Evolutionary conservation across 306 rosid genomes (phyloP), one percentile per base, ranked within the genome.

Genomic region (Oxytropis ochrocephala): DNA sequence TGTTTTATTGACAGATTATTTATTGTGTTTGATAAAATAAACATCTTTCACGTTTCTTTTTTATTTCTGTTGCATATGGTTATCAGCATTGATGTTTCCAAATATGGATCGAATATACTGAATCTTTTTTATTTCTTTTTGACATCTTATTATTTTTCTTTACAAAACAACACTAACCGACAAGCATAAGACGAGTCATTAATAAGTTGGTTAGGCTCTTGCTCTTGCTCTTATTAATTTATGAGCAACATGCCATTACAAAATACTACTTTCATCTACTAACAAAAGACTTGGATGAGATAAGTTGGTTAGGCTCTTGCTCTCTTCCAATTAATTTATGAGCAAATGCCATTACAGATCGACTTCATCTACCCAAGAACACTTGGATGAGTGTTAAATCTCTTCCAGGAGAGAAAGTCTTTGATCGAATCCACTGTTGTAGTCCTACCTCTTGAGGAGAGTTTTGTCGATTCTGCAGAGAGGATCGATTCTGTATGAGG

Each of bases 1-100:
- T 48, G 75, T 66, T 55, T 70, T 24, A 18, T 14, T 46, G 41
- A 50, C 36, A 38, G 16, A 72, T 42, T 36, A 35, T n/a, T 35
- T 5, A 58, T 72, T 12, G 30, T 41, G 46, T 30, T 57, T 18
- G 56, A 55, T 54, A 63, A 69, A 43, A 9, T 62, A 53, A 61
- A 35, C 1, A 14, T 29, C 16, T 12, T 19, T 55, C 0, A 1
- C 10, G 8, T 50, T 5, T 33, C n/a, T n/a, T 62, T 60, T 60
- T 61, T 33, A 39, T 59, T 16, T 59, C 4, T 11, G 13, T 33
- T 43, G 35, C 49, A 11, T 60, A 64, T 66, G n/a, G 42, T 11
- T 24, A 72, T 67, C 72, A 44, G 21, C 14, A 47, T 35, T 44
- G 62, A 67, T 73, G 58, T 14, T 73, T 67, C 78, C 82, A 65